A percentile compares a stretch with the other conserved stretches of the same genome.
Evolutionary conservation across 768 basidiomycete species (phyloP).

Genomic region (Mycena amicta): DNA sequence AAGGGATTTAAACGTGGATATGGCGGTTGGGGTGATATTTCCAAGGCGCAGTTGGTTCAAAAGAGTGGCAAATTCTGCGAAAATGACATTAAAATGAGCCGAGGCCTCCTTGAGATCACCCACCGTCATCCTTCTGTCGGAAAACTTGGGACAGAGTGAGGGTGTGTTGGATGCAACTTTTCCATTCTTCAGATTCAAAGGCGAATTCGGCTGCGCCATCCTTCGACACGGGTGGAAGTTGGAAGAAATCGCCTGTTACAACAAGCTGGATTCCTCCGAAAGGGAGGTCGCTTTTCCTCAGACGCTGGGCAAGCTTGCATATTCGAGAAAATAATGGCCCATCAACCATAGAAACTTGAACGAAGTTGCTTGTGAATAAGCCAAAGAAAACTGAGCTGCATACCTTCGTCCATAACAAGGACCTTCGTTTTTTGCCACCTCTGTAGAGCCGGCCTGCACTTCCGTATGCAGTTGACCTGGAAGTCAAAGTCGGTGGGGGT

Average conservation of each 20-base stretch:
- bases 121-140: constrained; percentile 72
- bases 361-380: no score
- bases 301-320: constrained; percentile 50
- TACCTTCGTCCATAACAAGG: constrained; percentile 62
- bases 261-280: constrained; percentile 84
- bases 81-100: no score
- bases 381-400: no score
- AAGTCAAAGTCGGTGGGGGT: constrained; percentile 52
- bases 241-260: constrained; percentile 85
- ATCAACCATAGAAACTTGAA: constrained; percentile 28
- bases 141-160: constrained; percentile 74
- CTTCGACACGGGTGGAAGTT: constrained; percentile 75
- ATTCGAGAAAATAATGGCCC: constrained; percentile 75
- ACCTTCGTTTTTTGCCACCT: constrained; percentile 73
- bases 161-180: constrained; percentile 56
- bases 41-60: constrained; percentile 79
- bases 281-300: constrained; percentile 52
- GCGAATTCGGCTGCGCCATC: constrained; percentile 59
- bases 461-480: constrained; percentile 56
- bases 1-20: constrained; percentile 26
- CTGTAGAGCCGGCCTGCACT: constrained; percentile 66
- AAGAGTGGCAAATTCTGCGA: constrained; percentile 69
- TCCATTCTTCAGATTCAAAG: constrained; percentile 73
- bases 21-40: constrained; percentile 26
- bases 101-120: no score